Base-by-base conservation (phyloP, 1,284 basidiomycete genomes). In the Apiotrichum siamense region DNA sequence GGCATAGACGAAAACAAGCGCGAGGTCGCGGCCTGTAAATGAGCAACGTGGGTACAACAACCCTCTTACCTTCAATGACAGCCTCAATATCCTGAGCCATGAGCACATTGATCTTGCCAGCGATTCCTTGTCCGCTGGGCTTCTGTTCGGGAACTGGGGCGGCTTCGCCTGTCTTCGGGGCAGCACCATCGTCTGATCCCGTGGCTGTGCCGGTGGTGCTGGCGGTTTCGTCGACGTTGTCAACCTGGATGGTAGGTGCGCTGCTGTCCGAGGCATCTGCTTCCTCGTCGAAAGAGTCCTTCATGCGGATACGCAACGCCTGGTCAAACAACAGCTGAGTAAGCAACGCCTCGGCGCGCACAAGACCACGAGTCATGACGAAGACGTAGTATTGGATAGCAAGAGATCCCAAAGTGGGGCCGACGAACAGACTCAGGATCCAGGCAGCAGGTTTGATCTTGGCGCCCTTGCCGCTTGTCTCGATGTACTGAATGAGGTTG, bases 281-380 rank as follows among this genome's bases (percentile, higher is more conserved):
- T 2, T 59, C 51, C n/a, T 57, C 55, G 15, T 64, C 70, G 17
- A 65, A 55, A 13, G 61, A 50, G 54, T 74, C 67, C 49, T 65
- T 67, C 71, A 86, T 77, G 18, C 85, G 78, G 36, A 86, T 80
- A 33, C 84, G 78, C 4, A 86, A 74, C 2, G 83, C 76, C 59
- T 86, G 85, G 52, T 85, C 82, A 62, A 86, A 85, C 7, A 87
- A 71, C 4, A 86, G 77, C 58, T 86, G 80, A 0, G 84, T 85
- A 46, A 87, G 73, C 46, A 88, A 78, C 3, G 78, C 78, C 65
- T 87, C 83, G 7, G 72, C 64, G 38, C 79, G 78, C 15, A 83
- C 80, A 9, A 81, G 69, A 29, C 68, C 54, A 33, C 73, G 65
- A 17, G 72, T 73, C 42, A 67, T 71, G 50, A 67, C 54, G 56